phyloP scores from a whole-genome alignment of 768 basidiomycete genomes.

The Rhodotorula kratochvilovae region DNA sequence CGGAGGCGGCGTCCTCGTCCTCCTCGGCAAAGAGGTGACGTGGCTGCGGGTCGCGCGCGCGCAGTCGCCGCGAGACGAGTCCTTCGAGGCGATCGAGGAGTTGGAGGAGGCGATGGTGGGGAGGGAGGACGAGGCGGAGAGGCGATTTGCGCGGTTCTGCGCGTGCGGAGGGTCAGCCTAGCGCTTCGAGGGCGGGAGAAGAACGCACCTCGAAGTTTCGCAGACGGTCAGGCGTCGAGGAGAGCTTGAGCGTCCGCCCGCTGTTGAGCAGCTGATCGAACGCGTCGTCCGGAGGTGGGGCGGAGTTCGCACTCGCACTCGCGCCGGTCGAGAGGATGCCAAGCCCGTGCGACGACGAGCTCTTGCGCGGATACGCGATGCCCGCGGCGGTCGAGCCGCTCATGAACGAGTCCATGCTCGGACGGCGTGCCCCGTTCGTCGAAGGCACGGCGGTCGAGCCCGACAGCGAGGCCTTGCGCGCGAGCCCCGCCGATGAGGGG shows the following conservation, averaged over 20 bases:
- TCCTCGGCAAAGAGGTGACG: slow-evolving; percentile 21
- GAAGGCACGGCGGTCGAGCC: background rate
- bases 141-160: background rate
- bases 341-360: background rate
- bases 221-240: slow-evolving; percentile 86
- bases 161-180: background rate
- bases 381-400: background rate
- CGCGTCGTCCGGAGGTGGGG: slow-evolving; percentile 57
- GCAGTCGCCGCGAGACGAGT: slow-evolving; percentile 1
- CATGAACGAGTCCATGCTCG: background rate
- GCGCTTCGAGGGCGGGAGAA: background rate
- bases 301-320: background rate
- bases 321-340: too few species aligned
- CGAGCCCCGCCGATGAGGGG: background rate
- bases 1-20: slow-evolving; percentile 2
- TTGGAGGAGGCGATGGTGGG: background rate
- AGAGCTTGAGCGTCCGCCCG: slow-evolving; percentile 87
- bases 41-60: slow-evolving; percentile 8
- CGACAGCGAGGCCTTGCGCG: background rate
- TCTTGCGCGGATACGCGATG: background rate
- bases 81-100: background rate
- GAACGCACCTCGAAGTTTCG: slow-evolving; percentile 82
- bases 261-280: slow-evolving; percentile 92
- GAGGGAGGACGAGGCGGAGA: background rate
- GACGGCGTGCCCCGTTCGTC: background rate